These are phyloP conservation scores for Rhodofomes roseus DNA, from an alignment of 1,284 basidiomycete genomes.

Conservation along the genomic window DNA sequence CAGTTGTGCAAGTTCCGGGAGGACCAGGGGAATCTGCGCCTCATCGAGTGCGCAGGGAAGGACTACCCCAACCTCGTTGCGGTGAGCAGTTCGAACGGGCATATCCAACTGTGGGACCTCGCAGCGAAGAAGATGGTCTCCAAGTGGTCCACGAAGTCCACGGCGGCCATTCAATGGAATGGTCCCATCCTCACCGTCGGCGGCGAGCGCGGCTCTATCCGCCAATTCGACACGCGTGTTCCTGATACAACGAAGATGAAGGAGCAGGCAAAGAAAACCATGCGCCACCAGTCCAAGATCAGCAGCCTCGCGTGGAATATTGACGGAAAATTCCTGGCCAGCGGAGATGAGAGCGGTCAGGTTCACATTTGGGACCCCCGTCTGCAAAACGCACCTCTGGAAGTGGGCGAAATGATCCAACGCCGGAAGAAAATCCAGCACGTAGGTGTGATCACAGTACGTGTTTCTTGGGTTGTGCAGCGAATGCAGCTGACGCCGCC, in stretches of 20 bases:
- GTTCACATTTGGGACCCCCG: conserved; percentile 53
- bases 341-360: conserved; percentile 47
- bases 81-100: conserved; percentile 43
- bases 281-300: conserved; percentile 47
- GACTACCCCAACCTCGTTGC: conserved; percentile 40
- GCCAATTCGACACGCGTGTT: conserved; percentile 50
- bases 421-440: conserved; percentile 45
- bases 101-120: conserved; percentile 51
- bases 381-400: conserved; percentile 41
- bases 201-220: conserved; percentile 44
- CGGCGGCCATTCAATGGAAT: conserved; percentile 46
- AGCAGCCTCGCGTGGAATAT: conserved; percentile 46
- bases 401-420: conserved; percentile 51
- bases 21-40: conserved; percentile 39
- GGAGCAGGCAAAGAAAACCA: conserved; percentile 46
- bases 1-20: conserved; percentile 50
- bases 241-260: conserved; percentile 43
- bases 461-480: background rate
- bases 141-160: conserved; percentile 42
- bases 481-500: background rate
- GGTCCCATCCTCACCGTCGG: conserved; percentile 45
- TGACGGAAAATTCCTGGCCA: conserved; percentile 46
- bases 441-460: conserved; percentile 25
- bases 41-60: conserved; percentile 39
- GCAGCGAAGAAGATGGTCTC: conserved; percentile 40